Percentiles rank a stretch among this genome's conserved stretches.
These are phyloP conservation scores for Hypoxylon intermedium DNA, from an alignment of 495 filamentous ascomycete genomes.

Conservation along the genomic window DNA sequence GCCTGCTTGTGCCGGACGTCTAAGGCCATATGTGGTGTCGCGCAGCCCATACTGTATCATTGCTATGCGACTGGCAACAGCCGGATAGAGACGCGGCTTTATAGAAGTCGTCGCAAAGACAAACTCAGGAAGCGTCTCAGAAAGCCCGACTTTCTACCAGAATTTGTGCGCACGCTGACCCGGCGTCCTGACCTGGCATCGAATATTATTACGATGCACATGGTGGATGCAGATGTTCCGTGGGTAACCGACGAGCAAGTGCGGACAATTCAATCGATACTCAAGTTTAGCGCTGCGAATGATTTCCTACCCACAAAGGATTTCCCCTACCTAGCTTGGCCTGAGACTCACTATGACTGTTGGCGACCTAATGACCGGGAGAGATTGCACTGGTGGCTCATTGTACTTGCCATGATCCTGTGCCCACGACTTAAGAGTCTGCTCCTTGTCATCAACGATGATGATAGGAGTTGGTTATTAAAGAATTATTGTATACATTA, in stretches of 20 bases:
- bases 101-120: neutral
- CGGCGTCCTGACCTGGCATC: slow-evolving; percentile 8
- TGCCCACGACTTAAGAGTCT: neutral
- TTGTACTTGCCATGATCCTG: slow-evolving; percentile 7
- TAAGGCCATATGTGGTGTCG: slow-evolving; percentile 4
- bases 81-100: neutral
- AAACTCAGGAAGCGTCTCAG: neutral
- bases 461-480: neutral
- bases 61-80: slow-evolving; percentile 12
- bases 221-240: neutral
- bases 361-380: neutral
- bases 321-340: neutral
- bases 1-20: slow-evolving; percentile 3
- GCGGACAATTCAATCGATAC: neutral
- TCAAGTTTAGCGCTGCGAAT: neutral
- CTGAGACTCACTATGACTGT: neutral
- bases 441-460: neutral
- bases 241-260: neutral
- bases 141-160: neutral
- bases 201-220: slow-evolving; percentile 2
- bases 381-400: slow-evolving; percentile 1
- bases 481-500: no score
- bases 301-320: neutral
- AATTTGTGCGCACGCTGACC: slow-evolving; percentile 1
- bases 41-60: slow-evolving; percentile 11